Evolutionary conservation across 2,329 filamentous ascomycete species (phyloP), one percentile per base, ranked within the genome.

Genomic region (Ustilaginoidea virens): DNA sequence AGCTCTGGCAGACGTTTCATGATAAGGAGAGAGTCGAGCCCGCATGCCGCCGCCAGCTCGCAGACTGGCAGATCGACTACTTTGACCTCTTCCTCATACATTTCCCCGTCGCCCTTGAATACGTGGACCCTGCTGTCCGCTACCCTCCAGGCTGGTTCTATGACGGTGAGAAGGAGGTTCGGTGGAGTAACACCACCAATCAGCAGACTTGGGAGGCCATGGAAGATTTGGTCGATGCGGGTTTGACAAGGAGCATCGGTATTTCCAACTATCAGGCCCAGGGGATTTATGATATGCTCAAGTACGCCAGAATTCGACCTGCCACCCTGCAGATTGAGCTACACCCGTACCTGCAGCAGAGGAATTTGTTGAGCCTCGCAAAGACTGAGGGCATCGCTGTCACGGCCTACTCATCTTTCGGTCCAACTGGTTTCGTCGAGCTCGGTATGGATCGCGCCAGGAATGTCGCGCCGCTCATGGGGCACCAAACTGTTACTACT

Each of bases 1-100:
- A 92, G 66, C 76, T 93, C 33, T 92, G 85, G 83, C 85, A 87
- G 62, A 76, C 75, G 40, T 92, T 85, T 70, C 82, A 92, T 63
- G 78, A 87, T 46, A 66, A 65, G 43, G 75, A 87, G 42, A 67
- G 69, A 43, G 80, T 87, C 37, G 72, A 77, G 56, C 74, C 74
- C 33, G 83, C 90, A 48, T 68, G 63, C 55, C 71, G 71, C 53
- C 76, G 75, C 48, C 80, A 86, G 58, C 73, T 86, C 36, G 68
- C 72, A 40, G 80, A 87, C 63, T 87, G 80, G 74, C 75, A 78
- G 37, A 52, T 92, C 36, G 82, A 86, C 46, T 92, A 92, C 65
- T 86, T 92, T 53, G 83, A 92, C 53, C 71, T 92, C 40, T 92
- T 76, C 69, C 64, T 87, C 45, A 74, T 92, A 45, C 85, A 92